A percentile compares a stretch with the other conserved stretches of the same genome.
phyloP scores from a whole-genome alignment of 257 asterid genomes.

The Ehretia macrophylla region DNA sequence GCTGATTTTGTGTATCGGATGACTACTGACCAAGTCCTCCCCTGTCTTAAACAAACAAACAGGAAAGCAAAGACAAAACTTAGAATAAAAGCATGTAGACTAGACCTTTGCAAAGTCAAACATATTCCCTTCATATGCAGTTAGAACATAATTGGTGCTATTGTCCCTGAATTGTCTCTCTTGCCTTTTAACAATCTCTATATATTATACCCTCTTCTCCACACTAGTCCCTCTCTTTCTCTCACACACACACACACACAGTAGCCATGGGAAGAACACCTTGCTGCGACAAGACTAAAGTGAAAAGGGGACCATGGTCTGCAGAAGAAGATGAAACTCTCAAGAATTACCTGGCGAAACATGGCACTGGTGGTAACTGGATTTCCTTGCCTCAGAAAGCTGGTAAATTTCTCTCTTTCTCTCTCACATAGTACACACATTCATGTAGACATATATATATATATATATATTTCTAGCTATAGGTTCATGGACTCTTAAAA shows the following conservation, averaged over 20 bases:
- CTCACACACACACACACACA: not conserved
- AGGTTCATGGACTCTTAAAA: too few species aligned
- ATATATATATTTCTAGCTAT: too few species aligned
- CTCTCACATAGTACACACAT: not conserved
- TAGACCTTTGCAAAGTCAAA: not conserved
- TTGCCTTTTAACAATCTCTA: not conserved
- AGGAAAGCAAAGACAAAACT: not conserved
- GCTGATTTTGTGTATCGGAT: not conserved
- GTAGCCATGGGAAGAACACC: slow-evolving; percentile 46
- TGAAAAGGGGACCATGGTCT: slow-evolving; percentile 63
- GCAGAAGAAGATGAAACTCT: slow-evolving; percentile 58
- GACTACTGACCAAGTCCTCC: not conserved
- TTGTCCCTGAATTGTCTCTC: not conserved
- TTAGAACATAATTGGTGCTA: too few species aligned
- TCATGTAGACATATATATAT: too few species aligned
- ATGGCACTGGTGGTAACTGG: slow-evolving; percentile 53
- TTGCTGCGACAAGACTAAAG: slow-evolving; percentile 58
- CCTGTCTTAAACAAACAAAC: not conserved
- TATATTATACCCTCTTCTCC: not conserved
- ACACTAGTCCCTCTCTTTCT: not conserved
- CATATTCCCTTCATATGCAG: not conserved
- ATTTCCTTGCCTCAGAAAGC: slow-evolving; percentile 53
- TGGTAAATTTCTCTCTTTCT: slow-evolving; percentile 23
- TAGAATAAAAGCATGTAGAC: not conserved
- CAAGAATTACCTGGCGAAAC: slow-evolving; percentile 32